These are phyloP conservation scores for Phytophthora aleatoria DNA, from an alignment of 352 stramenopile species.

Conservation along the genomic window DNA sequence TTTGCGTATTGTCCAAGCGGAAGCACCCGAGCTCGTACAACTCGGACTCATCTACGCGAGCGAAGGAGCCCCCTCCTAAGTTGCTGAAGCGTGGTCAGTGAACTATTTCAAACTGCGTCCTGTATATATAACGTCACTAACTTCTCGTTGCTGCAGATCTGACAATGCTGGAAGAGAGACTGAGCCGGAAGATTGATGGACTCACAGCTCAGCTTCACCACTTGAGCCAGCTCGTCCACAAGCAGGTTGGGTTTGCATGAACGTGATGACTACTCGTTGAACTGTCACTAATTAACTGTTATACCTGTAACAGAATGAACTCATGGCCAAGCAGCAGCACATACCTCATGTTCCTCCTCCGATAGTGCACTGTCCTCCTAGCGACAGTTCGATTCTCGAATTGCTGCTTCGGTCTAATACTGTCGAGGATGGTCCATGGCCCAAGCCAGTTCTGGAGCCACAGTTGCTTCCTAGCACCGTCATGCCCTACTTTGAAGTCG, in stretches of 20 bases:
- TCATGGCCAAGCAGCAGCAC: slow-evolving; percentile 49
- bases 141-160: slow-evolving; percentile 46
- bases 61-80: slow-evolving; percentile 63
- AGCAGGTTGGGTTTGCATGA: slow-evolving; percentile 38
- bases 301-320: slow-evolving; percentile 40
- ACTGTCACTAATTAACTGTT: slow-evolving; percentile 11
- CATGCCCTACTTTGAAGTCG: slow-evolving; percentile 56
- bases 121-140: not conserved
- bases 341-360: slow-evolving; percentile 28
- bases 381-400: slow-evolving; percentile 55
- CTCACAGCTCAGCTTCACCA: slow-evolving; percentile 57
- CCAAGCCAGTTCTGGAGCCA: slow-evolving; percentile 17
- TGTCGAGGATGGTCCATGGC: slow-evolving; percentile 45
- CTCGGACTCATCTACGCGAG: slow-evolving; percentile 48
- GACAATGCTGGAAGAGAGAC: slow-evolving; percentile 58
- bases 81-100: slow-evolving; percentile 61
- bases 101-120: not conserved
- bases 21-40: slow-evolving; percentile 64
- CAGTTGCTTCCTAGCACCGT: slow-evolving; percentile 27
- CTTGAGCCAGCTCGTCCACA: slow-evolving; percentile 64
- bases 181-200: slow-evolving; percentile 57
- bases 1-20: slow-evolving; percentile 87
- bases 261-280: not conserved
- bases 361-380: slow-evolving; percentile 21
- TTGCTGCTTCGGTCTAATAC: slow-evolving; percentile 64